Evolutionary conservation across 805 yeast genomes (phyloP), one percentile per base, ranked within the genome.

Genomic region (Ogataea pignaliae): DNA sequence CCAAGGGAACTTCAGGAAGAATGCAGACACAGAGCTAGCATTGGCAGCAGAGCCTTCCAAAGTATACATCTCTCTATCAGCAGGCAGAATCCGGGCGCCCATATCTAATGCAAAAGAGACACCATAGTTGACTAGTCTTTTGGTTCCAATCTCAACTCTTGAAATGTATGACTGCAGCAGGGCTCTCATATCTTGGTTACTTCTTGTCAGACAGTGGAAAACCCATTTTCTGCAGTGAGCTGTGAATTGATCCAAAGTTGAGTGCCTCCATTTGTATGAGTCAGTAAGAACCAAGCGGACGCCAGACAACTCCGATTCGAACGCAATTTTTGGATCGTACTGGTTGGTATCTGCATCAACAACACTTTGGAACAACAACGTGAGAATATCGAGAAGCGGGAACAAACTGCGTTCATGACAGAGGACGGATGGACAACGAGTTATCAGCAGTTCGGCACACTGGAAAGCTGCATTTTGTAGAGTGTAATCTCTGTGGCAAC

Each of bases 41-140:
- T 61, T 31, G 59, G 65, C 53, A 29, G 50, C 49, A 11, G 50
- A 40, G 14, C 46, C 67, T 52, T 45, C 66, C 47, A 40, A 73
- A 59, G 75, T 73, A 2, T 78, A 73, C 28, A 83, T 62, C 54
- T 85, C 93, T 36, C 82, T 68, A 54, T 88, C 95, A 28, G 72
- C 72, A 15, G 82, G 72, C n/a, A 81, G 66, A 11, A 88, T 75
- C 4, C 76, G 62, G 3, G 93, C 88, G 1, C 96, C 95, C 82
- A 88, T 76, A 52, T 87, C 93, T 45, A 90, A 68, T 0, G 99
- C 98, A 71, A 91, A 87, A 0, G 95, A 83, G 39, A 89, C 83
- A 43, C 98, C 98, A 56, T 76, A 81, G 44, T 85, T 83, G 35
- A 86, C 75, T 2, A 51, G 45, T 45, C 56, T 54, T 16, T 45